Base-by-base conservation (phyloP, 2,329 filamentous ascomycete species). In the Didymella keratinophila region DNA sequence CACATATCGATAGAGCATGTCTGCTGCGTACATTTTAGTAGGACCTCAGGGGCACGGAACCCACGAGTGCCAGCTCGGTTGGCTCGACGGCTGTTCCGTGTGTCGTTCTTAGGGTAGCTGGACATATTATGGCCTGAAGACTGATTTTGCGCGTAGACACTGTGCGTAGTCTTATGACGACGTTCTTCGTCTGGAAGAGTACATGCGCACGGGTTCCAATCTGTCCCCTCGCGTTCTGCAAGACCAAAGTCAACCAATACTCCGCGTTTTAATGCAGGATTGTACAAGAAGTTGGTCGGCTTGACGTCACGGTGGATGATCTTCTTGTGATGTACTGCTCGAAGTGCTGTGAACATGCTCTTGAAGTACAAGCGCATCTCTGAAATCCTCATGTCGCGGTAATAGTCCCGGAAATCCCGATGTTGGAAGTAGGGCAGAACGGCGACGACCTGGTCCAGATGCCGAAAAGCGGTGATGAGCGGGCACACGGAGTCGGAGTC, bases 171-270 rank as follows among this genome's bases (percentile, higher is more conserved):
- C 75, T 76, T 78, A 55, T 77, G 76, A 60, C 88, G 87, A 56
- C 92, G 88, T 21, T 87, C 84, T 20, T 84, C 80, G 16, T 82
- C 76, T 12, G 84, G 78, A 60, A 93, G 86, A 61, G 89, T 87
- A 78, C 94, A 98, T n/a, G 91, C 80, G 73, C 94, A 98, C 2
- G 88, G 88, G 71, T 91, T 90, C 74, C 83, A 86, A 51, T 96
- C 92, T 23, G 87, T 87, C 21, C 91, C 83, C 71, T 85, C 79
- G 36, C 83, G 76, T 76, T 99, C 95, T 34, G 95, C 95, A 16
- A 99, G 85, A n/a, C 95, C 95, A 79, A 99, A 99, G 74, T 99
- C 95, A n/a, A 99, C 95, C 0, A 99, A 85, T 2, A 99, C 94
- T 39, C 95, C 95, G 54, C 91, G 88, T 68, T 89, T 87, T 42